Evolutionary conservation across 257 asterid species (phyloP), one percentile per base, ranked within the genome.

Genomic region (Capsicum baccatum): DNA sequence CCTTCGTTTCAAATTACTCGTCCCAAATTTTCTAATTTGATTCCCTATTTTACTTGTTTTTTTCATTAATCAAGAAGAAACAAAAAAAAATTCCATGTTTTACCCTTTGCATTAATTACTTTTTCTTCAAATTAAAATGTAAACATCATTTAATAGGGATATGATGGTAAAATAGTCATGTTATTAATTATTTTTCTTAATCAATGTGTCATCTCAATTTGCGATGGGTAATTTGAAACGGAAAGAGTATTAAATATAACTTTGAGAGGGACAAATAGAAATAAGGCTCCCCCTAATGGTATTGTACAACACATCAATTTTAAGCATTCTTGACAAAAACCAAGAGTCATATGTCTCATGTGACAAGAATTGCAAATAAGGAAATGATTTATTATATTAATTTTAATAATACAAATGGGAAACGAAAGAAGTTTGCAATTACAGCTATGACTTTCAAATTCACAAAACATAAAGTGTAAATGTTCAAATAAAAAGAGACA

Each of bases 371-470:
- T 26, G 81, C 63, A 52, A 48, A 13, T 76, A 76, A 76, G 26
- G 54, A 76, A 76, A 13, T 76, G 48, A 26, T 26, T 26, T 26
- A 26, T 26, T 19, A 50, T 74, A n/a, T 3, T 62, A 4, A 9
- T 21, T 63, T 26, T 15, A 42, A 70, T 70, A 0, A 70, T 26
- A 13, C 19, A 76, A 54, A 52, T 76, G 64, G 44, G 26, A 76
- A 76, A 50, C 64, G 4, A 76, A 50, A 52, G 47, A 13, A 12
- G n/a, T 21, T 52, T 35, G 48, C 44, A 50, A 76, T 26, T 26
- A 76, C 81, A 76, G 81, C 48, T 76, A 54, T 8, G 64, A 76
- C 48, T 76, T 26, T 76, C 81, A 76, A 26, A 52, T 52, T 52
- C 63, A 54, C 15, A 57, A 26, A 76, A 76, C 64, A 76, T 54